Evolutionary conservation across 108 stramenopile species (phyloP), one percentile per base, ranked within the genome.

Genomic region (Nitzschia sp.): DNA sequence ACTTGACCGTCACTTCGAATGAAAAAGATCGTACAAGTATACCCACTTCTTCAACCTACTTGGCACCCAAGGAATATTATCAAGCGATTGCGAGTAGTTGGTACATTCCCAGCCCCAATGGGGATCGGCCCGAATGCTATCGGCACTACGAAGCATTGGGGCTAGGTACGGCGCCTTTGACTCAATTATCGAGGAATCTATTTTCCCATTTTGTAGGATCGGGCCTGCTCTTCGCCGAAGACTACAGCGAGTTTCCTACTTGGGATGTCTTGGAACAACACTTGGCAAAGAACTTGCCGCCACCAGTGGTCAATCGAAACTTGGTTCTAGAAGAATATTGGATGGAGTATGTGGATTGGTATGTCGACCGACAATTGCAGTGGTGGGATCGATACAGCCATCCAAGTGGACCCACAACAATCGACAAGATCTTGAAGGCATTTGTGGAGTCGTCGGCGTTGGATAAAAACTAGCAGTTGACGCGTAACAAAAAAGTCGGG

Each of bases 101-200:
- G 0, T 79, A 74, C 45, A 48, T 79, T 6, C 25, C 74, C 28
- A 70, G 68, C 15, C 78, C 78, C 3, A 56, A 74, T 64, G 78
- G 78, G 1, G 73, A 75, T 46, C 58, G 64, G 23, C 78, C 78
- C 23, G 78, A 79, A 30, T 79, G 78, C 33, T 66, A 79, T 57
- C 67, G 78, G 9, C 72, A 79, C 59, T 79, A 79, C 46, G 78
- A 79, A 35, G 72, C 78, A 18, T 27, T 79, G 32, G 78, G 78
- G 18, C 56, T 79, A 21, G 78, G 78, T 28, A 42, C 73, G 29
- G 54, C 46, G 1, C 78, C 78, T 13, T 70, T 79, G 13, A 79
- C 78, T 2, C 35, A 79, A 31, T 38, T 79, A 5, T 28, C 56
- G 4, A 4, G 49, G 4, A 29, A 18, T 18, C 18, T 57, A 5